Evolutionary conservation across 225 moss, liverwort and hornwort species (phyloP).

Genomic region (Anthoceros angustus): DNA sequence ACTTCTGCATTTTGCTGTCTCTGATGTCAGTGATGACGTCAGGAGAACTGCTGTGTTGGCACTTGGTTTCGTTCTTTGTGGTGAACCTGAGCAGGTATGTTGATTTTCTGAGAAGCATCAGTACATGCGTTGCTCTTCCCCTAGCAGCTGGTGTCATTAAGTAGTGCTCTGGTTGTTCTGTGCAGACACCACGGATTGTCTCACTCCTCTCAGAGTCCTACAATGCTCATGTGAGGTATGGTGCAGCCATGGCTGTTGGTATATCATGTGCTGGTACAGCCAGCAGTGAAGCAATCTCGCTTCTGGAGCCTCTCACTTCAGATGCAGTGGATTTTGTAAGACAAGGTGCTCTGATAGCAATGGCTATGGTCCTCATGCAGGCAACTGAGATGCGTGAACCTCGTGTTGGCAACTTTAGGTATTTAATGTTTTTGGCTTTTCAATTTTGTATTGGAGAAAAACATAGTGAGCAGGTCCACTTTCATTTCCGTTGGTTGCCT

Average conservation of each 20-base stretch:
- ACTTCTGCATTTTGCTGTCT: constrained; percentile 82
- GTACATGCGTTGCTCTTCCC: background rate
- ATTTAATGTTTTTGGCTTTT: background rate
- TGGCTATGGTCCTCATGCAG: constrained; percentile 95
- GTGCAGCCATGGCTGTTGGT: constrained; percentile 93
- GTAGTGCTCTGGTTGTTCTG: background rate
- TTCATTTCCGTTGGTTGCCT: background rate
- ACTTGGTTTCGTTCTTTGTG: constrained; percentile 80
- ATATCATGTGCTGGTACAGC: constrained; percentile 89
- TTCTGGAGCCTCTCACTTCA: constrained; percentile 82
- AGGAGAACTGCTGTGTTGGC: constrained; percentile 91
- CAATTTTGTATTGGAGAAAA: background rate
- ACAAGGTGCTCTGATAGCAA: constrained; percentile 86
- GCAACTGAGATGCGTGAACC: constrained; percentile 78
- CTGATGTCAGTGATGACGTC: constrained; percentile 93
- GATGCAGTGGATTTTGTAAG: constrained; percentile 91
- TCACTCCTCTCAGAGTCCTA: constrained; percentile 87
- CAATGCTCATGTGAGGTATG: constrained; percentile 87
- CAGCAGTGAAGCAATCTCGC: constrained; percentile 67
- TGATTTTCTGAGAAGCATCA: background rate
- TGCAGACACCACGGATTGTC: constrained; percentile 86
- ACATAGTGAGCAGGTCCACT: background rate
- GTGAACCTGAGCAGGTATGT: constrained; percentile 65
- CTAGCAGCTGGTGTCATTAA: background rate
- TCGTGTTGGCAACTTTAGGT: constrained; percentile 63